Conservation (phyloP, 2,329 filamentous ascomycete genomes). For the Colletotrichum liriopes region DNA sequence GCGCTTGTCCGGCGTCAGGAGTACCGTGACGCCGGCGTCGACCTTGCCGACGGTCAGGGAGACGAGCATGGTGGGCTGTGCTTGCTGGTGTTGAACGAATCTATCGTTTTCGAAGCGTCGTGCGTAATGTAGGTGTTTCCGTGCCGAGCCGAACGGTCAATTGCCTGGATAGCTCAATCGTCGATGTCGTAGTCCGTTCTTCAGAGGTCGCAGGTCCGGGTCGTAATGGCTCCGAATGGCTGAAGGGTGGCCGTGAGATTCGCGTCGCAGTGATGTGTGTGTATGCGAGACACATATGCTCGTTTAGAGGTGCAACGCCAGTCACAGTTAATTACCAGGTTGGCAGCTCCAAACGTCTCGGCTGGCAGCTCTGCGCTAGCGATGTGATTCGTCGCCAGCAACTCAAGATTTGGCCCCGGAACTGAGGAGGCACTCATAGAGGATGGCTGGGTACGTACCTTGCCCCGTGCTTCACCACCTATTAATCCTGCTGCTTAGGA, state of each 20-base stretch:
- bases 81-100: conserved; percentile 22
- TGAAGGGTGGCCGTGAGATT: not conserved
- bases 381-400: conserved; percentile 34
- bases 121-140: conserved; percentile 16
- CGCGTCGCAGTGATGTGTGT: not conserved
- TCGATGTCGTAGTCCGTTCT: not conserved
- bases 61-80: conserved; percentile 81
- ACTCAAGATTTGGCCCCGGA: conserved; percentile 7
- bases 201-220: not conserved
- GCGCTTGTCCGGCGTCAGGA: conserved; percentile 96
- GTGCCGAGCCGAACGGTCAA: conserved; percentile 14
- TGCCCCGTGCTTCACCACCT: conserved; percentile 10
- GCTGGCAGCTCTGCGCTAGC: conserved; percentile 41
- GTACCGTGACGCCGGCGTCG: conserved; percentile 96
- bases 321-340: conserved; percentile 40
- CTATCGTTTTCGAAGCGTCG: conserved; percentile 18
- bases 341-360: conserved; percentile 40
- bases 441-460: conserved; percentile 27
- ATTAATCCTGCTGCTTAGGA: not conserved
- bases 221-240: conserved; percentile 11
- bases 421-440: not conserved
- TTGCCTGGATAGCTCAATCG: not conserved
- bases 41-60: conserved; percentile 99
- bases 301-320: conserved; percentile 26
- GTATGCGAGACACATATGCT: conserved; percentile 38